A percentile compares a stretch with the other conserved stretches of the same genome.
phyloP scores from a whole-genome alignment of 2,329 filamentous ascomycete genomes.

The Aspergillus pseudoglaucus region DNA sequence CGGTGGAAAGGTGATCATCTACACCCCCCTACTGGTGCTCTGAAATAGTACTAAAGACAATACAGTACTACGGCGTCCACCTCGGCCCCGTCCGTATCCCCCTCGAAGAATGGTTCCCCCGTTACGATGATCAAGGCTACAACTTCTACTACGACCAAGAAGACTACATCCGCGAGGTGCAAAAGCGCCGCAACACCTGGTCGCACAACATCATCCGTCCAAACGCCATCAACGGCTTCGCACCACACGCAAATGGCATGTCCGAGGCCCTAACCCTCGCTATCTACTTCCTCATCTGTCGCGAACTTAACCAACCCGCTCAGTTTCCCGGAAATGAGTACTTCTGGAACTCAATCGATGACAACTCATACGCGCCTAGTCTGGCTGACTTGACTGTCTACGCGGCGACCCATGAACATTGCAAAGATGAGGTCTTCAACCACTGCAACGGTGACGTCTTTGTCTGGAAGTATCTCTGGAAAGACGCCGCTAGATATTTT shows the following conservation, averaged over 20 bases:
- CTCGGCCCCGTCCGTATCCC: constrained; percentile 19
- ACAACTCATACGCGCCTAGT: constrained; percentile 21
- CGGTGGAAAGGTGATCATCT: constrained; percentile 26
- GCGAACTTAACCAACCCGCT: constrained; percentile 13
- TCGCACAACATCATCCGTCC: constrained; percentile 24
- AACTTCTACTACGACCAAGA: constrained; percentile 21
- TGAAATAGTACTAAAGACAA: too few species aligned
- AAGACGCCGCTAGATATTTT: constrained; percentile 16
- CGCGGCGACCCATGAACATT: constrained; percentile 14
- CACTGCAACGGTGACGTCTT: constrained; percentile 23
- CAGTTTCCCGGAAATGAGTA: constrained; percentile 22
- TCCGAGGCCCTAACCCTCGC: constrained; percentile 22
- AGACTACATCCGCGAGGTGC: constrained; percentile 13
- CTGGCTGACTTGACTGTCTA: constrained; percentile 23
- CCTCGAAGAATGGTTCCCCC: constrained; percentile 13
- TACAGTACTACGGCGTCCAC: constrained; percentile 26
- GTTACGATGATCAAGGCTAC: constrained; percentile 13
- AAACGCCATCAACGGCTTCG: constrained; percentile 23
- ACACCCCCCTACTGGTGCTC: too few species aligned
- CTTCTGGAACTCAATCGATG: constrained; percentile 22
- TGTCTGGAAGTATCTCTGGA: constrained; percentile 21
- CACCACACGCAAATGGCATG: constrained; percentile 24
- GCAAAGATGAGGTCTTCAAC: constrained; percentile 22
- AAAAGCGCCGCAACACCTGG: constrained; percentile 14
- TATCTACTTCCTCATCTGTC: constrained; percentile 22